Conservation (phyloP, 2,329 filamentous ascomycete genomes). For the Trichoderma citrinoviride region DNA sequence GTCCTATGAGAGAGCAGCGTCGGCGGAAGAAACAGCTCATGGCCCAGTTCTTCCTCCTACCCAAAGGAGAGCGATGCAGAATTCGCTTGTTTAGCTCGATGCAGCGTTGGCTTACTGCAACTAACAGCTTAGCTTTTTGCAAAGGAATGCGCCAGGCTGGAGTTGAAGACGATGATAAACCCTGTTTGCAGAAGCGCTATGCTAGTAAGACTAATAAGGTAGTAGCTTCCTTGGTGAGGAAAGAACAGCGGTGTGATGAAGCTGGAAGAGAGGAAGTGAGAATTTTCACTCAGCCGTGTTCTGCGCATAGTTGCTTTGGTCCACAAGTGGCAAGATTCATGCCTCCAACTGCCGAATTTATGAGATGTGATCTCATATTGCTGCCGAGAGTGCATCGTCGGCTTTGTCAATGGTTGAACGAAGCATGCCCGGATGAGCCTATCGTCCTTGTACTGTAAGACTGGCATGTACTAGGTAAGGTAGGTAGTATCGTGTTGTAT, state of each 20-base stretch:
- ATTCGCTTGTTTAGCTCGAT: neutral
- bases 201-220: neutral
- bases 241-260: slow-evolving; percentile 17
- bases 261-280: neutral
- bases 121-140: neutral
- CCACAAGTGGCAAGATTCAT: neutral
- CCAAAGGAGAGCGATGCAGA: neutral
- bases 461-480: neutral
- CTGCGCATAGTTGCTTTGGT: neutral
- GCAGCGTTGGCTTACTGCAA: neutral
- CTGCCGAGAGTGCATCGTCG: neutral
- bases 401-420: neutral
- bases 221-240: neutral
- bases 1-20: neutral
- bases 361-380: neutral
- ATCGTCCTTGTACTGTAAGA: too few relatives aligned
- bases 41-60: neutral
- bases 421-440: neutral
- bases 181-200: slow-evolving; percentile 9
- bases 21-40: neutral
- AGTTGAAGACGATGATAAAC: neutral
- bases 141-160: neutral
- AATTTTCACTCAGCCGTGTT: neutral
- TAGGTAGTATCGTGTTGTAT: neutral
- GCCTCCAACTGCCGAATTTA: neutral